Conservation (phyloP, 2,329 filamentous ascomycete genomes). For the Stemphylium vesicarium region DNA sequence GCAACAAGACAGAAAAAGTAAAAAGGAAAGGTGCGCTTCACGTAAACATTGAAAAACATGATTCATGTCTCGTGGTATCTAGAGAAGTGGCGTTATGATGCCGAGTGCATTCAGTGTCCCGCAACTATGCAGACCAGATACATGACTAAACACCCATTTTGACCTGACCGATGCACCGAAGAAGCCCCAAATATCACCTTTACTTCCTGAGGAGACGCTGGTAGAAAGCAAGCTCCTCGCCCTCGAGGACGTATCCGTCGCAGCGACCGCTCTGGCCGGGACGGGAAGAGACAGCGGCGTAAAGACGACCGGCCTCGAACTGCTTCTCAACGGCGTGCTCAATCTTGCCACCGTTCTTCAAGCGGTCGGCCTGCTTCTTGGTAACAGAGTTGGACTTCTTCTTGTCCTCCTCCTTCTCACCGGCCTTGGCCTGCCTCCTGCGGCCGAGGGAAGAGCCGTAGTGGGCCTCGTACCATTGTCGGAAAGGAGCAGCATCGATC, state of each 20-base stretch:
- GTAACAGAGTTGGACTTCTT: constrained; percentile 97
- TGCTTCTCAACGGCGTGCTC: constrained; percentile 93
- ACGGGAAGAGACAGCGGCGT: constrained; percentile 88
- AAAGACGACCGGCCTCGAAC: constrained; percentile 98
- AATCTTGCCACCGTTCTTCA: constrained; percentile 86
- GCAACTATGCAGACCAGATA: constrained; percentile 51
- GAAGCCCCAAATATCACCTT: constrained; percentile 49
- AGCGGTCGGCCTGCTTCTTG: constrained; percentile 94
- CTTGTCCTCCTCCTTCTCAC: constrained; percentile 75
- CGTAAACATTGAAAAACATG: constrained; percentile 40
- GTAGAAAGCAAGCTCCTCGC: constrained; percentile 99
- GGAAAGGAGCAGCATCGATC: constrained; percentile 97
- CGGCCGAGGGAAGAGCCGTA: constrained; percentile 91
- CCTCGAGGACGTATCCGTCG: constrained; percentile 98
- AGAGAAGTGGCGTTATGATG: constrained; percentile 47
- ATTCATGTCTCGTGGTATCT: constrained; percentile 50
- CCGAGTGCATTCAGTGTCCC: constrained; percentile 47
- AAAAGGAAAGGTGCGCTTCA: constrained; percentile 18
- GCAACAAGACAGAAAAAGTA: neutral
- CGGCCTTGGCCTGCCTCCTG: constrained; percentile 84
- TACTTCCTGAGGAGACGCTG: constrained; percentile 99
- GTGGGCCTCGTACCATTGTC: constrained; percentile 99
- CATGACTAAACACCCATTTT: constrained; percentile 51
- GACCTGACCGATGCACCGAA: constrained; percentile 51
- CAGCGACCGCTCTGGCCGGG: constrained; percentile 96